A percentile compares a stretch with the other conserved stretches of the same genome.
Evolutionary conservation across 257 asterid species (phyloP).

Genomic region (Handroanthus guayacan): DNA sequence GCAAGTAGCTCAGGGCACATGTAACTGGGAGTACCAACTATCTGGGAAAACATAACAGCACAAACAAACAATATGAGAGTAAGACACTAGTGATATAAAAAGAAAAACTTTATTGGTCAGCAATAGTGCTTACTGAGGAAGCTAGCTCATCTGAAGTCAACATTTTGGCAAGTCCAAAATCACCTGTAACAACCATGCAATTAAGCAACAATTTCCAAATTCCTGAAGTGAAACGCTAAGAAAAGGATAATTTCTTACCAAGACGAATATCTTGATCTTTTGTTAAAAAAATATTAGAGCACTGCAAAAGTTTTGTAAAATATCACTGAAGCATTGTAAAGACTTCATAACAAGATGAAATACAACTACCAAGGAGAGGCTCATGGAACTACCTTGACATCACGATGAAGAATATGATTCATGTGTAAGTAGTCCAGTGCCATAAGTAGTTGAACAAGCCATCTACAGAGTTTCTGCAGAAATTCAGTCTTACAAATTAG

Average conservation of each 20-base stretch:
- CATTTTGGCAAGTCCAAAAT: slow-evolving; percentile 92
- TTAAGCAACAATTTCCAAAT: slow-evolving; percentile 38
- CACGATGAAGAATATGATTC: slow-evolving; percentile 92
- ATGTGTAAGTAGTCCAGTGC: slow-evolving; percentile 92
- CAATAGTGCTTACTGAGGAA: slow-evolving; percentile 75
- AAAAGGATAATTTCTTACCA: slow-evolving; percentile 54
- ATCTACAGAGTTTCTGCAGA: slow-evolving; percentile 80
- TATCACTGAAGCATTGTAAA: slow-evolving; percentile 20
- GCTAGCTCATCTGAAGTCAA: slow-evolving; percentile 87
- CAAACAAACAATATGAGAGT: slow-evolving; percentile 30
- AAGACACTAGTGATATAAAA: slow-evolving; percentile 21
- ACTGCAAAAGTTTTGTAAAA: slow-evolving; percentile 56
- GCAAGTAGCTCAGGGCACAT: slow-evolving; percentile 99
- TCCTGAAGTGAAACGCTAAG: slow-evolving; percentile 6
- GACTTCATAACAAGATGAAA: slow-evolving; percentile 14
- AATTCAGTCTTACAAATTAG: slow-evolving; percentile 29
- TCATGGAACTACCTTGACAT: slow-evolving; percentile 72
- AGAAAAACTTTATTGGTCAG: slow-evolving; percentile 9
- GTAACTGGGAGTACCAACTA: slow-evolving; percentile 96
- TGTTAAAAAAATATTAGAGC: slow-evolving; percentile 88
- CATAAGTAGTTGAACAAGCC: slow-evolving; percentile 93
- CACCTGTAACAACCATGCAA: slow-evolving; percentile 61
- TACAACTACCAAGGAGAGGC: slow-evolving; percentile 19
- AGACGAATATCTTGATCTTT: slow-evolving; percentile 90
- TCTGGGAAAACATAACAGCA: slow-evolving; percentile 51